Conservation (phyloP, 176 grass and related monocot species). For the Zea mays region Zm-B73-REFERENCE-NAM-5.0 NC_050098.1:135381001-135381500, state of each 20-base stretch:
- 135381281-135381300: background rate
- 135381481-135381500: constrained; percentile 90
- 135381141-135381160: background rate
- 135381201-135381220: background rate
- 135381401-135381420: constrained; percentile 85
- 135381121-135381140: background rate
- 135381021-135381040: constrained; percentile 62
- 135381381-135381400: constrained; percentile 95
- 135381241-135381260: background rate
- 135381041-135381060: constrained; percentile 80
- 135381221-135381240: background rate
- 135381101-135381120: constrained; percentile 79
- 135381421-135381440: constrained; percentile 97
- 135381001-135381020: background rate
- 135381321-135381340: background rate
- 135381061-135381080: constrained; percentile 84
- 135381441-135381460: constrained; percentile 92
- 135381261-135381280: background rate
- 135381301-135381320: background rate
- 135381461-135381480: constrained; percentile 77
- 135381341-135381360: constrained; percentile 16
- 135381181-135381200: constrained; percentile 20
- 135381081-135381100: constrained; percentile 76
- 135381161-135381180: constrained; percentile 4
- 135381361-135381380: constrained; percentile 85